phyloP scores from a whole-genome alignment of 202 grass and related monocot species.

The Eragrostis tef region DNA sequence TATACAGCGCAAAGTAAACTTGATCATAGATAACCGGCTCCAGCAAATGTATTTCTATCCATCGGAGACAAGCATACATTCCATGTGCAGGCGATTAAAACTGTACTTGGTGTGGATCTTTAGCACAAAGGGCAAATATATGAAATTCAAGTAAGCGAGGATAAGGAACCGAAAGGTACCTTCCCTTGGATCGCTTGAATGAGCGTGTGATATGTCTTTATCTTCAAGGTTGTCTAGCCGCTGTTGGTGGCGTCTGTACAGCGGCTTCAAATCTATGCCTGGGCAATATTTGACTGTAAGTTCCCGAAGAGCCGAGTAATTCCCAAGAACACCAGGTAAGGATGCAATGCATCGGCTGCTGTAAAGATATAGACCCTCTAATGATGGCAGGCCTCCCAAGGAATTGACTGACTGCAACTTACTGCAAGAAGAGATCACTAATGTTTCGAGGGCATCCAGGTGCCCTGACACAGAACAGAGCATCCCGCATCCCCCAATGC shows the following conservation, averaged over 20 bases:
- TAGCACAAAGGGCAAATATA: neutral
- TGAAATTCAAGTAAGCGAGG: neutral
- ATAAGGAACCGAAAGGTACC: neutral
- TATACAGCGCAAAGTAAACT: neutral
- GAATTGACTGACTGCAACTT: neutral
- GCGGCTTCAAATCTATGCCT: neutral
- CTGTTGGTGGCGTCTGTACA: neutral
- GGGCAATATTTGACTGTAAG: neutral
- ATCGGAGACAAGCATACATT: neutral
- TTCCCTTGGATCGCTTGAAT: neutral
- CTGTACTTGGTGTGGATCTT: neutral
- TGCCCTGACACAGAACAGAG: slow-evolving; percentile 1
- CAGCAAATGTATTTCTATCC: neutral
- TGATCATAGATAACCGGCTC: neutral
- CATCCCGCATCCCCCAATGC: accelerated
- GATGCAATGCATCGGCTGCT: neutral
- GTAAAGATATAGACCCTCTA: accelerated
- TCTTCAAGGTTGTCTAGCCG: neutral
- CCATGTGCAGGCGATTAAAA: neutral
- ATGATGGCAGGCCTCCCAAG: neutral
- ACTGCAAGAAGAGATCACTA: neutral
- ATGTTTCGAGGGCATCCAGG: neutral
- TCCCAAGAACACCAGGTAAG: neutral
- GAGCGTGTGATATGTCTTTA: neutral
- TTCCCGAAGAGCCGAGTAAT: neutral